Percentiles rank a stretch among this genome's conserved stretches.
These are phyloP conservation scores for Trichoderma gracile DNA, from an alignment of 2,329 filamentous ascomycete species.

Conservation along the genomic window DNA sequence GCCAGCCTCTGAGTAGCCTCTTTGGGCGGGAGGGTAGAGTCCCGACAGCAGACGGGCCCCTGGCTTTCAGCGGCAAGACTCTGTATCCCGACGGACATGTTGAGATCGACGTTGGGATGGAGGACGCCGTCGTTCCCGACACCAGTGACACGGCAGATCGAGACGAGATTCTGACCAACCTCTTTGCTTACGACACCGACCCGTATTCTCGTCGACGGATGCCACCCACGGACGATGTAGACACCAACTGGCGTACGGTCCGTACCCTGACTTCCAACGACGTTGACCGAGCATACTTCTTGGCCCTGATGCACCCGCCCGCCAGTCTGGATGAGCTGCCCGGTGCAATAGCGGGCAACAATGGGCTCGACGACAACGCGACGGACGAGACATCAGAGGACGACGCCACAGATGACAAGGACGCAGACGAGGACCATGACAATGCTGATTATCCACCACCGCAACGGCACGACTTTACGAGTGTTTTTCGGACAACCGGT, in stretches of 20 bases:
- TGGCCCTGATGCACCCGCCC: slow-evolving; percentile 49
- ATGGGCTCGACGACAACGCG: slow-evolving; percentile 33
- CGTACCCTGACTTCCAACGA: slow-evolving; percentile 36
- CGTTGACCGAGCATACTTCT: slow-evolving; percentile 45
- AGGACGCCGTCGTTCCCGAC: slow-evolving; percentile 59
- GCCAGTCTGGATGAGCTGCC: slow-evolving; percentile 47
- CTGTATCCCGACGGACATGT: slow-evolving; percentile 63
- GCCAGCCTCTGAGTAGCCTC: slow-evolving; percentile 72
- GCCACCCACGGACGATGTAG: slow-evolving; percentile 36
- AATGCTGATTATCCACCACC: background rate
- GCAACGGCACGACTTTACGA: slow-evolving; percentile 8
- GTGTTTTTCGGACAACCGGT: slow-evolving; percentile 21
- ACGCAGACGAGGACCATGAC: slow-evolving; percentile 32
- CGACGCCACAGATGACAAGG: slow-evolving; percentile 32
- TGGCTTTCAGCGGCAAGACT: slow-evolving; percentile 66
- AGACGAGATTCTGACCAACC: slow-evolving; percentile 58
- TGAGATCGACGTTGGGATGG: slow-evolving; percentile 59
- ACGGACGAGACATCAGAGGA: slow-evolving; percentile 30
- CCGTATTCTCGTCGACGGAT: slow-evolving; percentile 36
- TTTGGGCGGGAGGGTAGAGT: slow-evolving; percentile 74
- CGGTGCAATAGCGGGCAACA: slow-evolving; percentile 40
- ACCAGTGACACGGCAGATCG: slow-evolving; percentile 61
- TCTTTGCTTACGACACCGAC: slow-evolving; percentile 47
- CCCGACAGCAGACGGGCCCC: slow-evolving; percentile 59
- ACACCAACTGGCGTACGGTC: slow-evolving; percentile 42